phyloP scores from a whole-genome alignment of 306 rosid genomes.

The Cucurbita maxima region DNA sequence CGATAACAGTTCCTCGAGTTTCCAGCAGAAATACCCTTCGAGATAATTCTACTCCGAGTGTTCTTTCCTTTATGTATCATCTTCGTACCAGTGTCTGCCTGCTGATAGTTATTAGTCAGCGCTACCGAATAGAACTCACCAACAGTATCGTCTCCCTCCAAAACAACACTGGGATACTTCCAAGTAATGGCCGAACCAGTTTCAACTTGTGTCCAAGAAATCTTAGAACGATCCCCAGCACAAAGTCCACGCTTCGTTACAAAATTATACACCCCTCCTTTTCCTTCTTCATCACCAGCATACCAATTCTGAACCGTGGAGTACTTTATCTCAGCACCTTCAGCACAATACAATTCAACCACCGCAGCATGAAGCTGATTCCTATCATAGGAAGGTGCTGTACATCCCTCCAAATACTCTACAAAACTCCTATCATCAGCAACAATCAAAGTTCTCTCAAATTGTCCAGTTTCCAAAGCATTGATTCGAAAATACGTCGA shows the following conservation, averaged over 20 bases:
- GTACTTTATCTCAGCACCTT: slow-evolving; percentile 75
- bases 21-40: slow-evolving; percentile 87
- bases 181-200: slow-evolving; percentile 89
- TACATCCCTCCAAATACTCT: slow-evolving; percentile 90
- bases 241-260: slow-evolving; percentile 87
- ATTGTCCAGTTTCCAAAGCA: slow-evolving; percentile 77
- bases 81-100: slow-evolving; percentile 88
- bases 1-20: slow-evolving; percentile 73
- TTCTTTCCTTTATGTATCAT: slow-evolving; percentile 96
- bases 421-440: slow-evolving; percentile 81
- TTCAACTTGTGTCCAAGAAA: slow-evolving; percentile 94
- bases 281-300: slow-evolving; percentile 79
- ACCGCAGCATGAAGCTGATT: slow-evolving; percentile 96
- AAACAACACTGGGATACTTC: slow-evolving; percentile 87
- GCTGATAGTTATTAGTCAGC: slow-evolving; percentile 77
- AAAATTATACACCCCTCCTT: slow-evolving; percentile 66
- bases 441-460: slow-evolving; percentile 84
- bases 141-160: slow-evolving; percentile 83
- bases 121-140: slow-evolving; percentile 93
- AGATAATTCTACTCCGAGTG: slow-evolving; percentile 77
- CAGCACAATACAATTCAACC: slow-evolving; percentile 65
- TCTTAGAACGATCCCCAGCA: slow-evolving; percentile 55
- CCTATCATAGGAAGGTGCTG: slow-evolving; percentile 79
- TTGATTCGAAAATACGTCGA: slow-evolving; percentile 78
- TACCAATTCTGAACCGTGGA: slow-evolving; percentile 97